These are phyloP conservation scores for Penicillium herquei DNA, from an alignment of 495 filamentous ascomycete species.

Conservation along the genomic window DNA sequence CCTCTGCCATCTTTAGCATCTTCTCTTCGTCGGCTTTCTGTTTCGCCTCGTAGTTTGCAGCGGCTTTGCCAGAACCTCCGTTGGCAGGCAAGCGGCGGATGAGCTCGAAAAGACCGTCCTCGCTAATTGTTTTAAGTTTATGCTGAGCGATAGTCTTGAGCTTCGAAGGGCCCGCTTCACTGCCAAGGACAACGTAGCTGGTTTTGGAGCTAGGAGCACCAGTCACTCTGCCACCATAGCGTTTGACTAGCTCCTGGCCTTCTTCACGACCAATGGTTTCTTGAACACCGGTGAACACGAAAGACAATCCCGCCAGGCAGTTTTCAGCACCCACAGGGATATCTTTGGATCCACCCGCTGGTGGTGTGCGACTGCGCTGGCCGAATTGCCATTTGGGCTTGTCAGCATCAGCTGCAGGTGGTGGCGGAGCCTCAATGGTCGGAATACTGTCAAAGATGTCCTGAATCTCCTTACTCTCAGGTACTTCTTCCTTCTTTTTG, in stretches of 20 bases:
- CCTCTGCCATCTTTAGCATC: constrained; percentile 68
- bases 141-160: constrained; percentile 77
- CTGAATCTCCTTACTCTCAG: constrained; percentile 66
- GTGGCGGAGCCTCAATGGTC: constrained; percentile 74
- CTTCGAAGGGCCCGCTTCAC: constrained; percentile 91
- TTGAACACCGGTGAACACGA: constrained; percentile 95
- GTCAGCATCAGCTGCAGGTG: constrained; percentile 61
- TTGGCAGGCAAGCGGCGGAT: constrained; percentile 80
- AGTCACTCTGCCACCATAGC: constrained; percentile 89
- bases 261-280: constrained; percentile 79
- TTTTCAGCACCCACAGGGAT: constrained; percentile 82
- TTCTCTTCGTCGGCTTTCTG: constrained; percentile 77
- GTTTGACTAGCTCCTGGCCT: constrained; percentile 82
- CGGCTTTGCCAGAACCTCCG: constrained; percentile 85
- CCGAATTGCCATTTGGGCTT: constrained; percentile 69
- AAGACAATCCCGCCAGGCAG: constrained; percentile 87
- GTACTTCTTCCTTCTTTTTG: constrained; percentile 52
- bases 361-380: constrained; percentile 58
- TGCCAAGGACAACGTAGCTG: constrained; percentile 86
- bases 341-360: constrained; percentile 62
- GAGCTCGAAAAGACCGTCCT: constrained; percentile 86
- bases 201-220: constrained; percentile 86
- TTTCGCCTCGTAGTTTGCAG: constrained; percentile 78
- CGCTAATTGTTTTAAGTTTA: constrained; percentile 85
- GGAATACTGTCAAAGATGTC: constrained; percentile 88